Conservation (phyloP, 441 rosid species). For the Aquilaria agallochum region DNA sequence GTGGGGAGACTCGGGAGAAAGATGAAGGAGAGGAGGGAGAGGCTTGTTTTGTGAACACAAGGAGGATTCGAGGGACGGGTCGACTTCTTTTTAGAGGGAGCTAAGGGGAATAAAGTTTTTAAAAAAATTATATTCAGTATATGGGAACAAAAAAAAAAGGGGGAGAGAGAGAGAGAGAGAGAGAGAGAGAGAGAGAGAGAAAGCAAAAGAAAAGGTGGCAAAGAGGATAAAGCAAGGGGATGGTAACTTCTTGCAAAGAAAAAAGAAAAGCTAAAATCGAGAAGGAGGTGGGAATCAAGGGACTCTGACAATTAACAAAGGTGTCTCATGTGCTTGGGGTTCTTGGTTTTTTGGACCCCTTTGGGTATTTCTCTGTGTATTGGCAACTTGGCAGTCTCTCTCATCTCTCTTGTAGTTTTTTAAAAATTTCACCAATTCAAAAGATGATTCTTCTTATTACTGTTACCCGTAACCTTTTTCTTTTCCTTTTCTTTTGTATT, state of each 20-base stretch:
- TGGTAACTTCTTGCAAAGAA: constrained; percentile 66
- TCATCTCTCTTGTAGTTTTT: constrained; percentile 13
- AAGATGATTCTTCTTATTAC: constrained; percentile 53
- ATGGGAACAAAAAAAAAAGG: too few relatives aligned
- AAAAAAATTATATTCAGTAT: too few relatives aligned
- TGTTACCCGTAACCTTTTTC: constrained; percentile 11
- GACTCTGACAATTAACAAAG: constrained; percentile 32
- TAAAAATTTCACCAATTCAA: constrained; percentile 37
- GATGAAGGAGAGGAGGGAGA: constrained; percentile 28
- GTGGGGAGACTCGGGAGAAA: constrained; percentile 11
- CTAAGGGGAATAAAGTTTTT: constrained; percentile 51
- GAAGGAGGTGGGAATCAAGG: constrained; percentile 39
- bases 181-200: constrained; percentile 14
- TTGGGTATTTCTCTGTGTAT: too few relatives aligned
- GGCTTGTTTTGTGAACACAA: constrained; percentile 49
- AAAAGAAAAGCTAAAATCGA: constrained; percentile 32
- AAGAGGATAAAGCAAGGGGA: constrained; percentile 38
- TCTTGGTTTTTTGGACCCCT: constrained; percentile 15
- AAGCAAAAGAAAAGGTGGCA: constrained; percentile 12
- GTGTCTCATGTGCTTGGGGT: constrained; percentile 43
- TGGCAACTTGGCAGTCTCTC: not conserved
- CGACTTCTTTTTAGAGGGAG: constrained; percentile 57
- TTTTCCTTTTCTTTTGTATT: constrained; percentile 11
- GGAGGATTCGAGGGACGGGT: constrained; percentile 53
- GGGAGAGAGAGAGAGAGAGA: not conserved